phyloP scores from a whole-genome alignment of 768 basidiomycete genomes.

The Flagelloscypha sp. region DNA sequence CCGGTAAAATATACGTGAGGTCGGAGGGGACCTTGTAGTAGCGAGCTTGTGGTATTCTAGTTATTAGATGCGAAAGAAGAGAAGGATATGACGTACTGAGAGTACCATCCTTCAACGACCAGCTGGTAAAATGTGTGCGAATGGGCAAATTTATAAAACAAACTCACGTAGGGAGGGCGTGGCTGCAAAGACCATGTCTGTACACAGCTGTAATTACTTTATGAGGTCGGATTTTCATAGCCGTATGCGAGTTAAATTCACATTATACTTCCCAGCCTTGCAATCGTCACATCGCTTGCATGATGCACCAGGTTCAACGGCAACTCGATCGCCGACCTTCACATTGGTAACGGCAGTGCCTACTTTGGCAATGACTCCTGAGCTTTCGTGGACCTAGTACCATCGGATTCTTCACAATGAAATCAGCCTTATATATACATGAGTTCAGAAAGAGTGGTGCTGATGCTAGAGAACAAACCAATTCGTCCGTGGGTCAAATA shows the following conservation, averaged over 20 bases:
- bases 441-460: too few relatives aligned
- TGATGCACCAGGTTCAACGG: constrained; percentile 84
- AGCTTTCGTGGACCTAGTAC: constrained; percentile 90
- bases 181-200: constrained; percentile 81
- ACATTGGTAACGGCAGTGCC: constrained; percentile 70
- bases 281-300: constrained; percentile 77
- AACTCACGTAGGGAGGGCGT: constrained; percentile 90
- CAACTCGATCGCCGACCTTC: constrained; percentile 79
- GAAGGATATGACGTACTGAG: too few relatives aligned
- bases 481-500: constrained; percentile 74
- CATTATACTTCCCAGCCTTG: constrained; percentile 79
- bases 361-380: constrained; percentile 72
- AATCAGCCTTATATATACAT: too few relatives aligned
- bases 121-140: too few relatives aligned
- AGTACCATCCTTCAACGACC: too few relatives aligned
- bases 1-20: constrained; percentile 75
- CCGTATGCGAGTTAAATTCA: constrained; percentile 20
- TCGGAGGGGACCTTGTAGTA: constrained; percentile 86
- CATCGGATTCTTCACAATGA: constrained; percentile 75
- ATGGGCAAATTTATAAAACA: too few relatives aligned
- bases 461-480: too few relatives aligned
- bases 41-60: too few relatives aligned
- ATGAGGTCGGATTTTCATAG: constrained; percentile 1
- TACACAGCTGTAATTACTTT: constrained; percentile 53
- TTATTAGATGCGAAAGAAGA: too few relatives aligned